Conservation (phyloP, 106 monocot species). For the Phalaenopsis equestris region DNA sequence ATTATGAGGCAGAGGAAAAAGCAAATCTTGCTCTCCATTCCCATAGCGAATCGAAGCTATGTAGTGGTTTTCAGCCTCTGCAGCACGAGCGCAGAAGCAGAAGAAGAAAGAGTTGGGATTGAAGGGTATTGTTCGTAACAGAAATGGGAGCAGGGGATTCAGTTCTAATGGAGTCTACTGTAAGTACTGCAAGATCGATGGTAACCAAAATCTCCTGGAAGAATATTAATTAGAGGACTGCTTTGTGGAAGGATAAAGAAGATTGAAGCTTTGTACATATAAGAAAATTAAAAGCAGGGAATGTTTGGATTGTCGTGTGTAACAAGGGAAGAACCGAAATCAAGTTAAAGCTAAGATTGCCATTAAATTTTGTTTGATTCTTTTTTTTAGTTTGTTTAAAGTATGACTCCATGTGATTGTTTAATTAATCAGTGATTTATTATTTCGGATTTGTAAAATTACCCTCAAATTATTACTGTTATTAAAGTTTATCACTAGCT, state of each 20-base stretch:
- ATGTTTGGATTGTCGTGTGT: not conserved
- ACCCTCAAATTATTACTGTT: too few relatives aligned
- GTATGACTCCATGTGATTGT: too few relatives aligned
- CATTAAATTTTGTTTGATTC: too few relatives aligned
- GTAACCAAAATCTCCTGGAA: too few relatives aligned
- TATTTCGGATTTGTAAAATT: too few relatives aligned
- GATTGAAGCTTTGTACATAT: not conserved
- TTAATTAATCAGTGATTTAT: too few relatives aligned
- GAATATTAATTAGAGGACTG: not conserved
- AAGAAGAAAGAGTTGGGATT: not conserved
- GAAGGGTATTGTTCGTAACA: not conserved
- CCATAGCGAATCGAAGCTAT: not conserved
- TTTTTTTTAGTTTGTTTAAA: too few relatives aligned
- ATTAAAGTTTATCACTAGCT: too few relatives aligned
- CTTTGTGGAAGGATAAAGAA: too few relatives aligned
- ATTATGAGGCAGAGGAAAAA: not conserved
- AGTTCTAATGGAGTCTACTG: too few relatives aligned
- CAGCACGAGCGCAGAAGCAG: not conserved
- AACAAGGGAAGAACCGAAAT: not conserved
- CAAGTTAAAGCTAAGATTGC: not conserved
- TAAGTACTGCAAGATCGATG: too few relatives aligned
- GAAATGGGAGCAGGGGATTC: too few relatives aligned
- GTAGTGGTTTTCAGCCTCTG: not conserved
- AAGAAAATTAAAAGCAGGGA: not conserved
- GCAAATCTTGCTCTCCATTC: not conserved